Base-by-base conservation (phyloP, 495 filamentous ascomycete genomes). In the Daldinia loculata region DNA sequence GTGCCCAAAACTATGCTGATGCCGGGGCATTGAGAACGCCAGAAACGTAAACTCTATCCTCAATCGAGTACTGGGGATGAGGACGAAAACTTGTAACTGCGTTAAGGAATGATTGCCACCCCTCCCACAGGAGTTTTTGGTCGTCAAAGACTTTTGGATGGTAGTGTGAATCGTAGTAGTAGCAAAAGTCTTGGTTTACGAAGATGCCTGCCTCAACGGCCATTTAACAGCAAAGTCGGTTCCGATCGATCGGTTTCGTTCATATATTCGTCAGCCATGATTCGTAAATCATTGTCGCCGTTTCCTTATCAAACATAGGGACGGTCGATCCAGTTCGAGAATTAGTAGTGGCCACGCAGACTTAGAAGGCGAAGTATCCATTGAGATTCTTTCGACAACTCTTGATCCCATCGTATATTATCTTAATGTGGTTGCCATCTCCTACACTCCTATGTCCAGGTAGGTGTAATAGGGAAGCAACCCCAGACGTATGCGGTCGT, bases 261-360 rank as follows among this genome's bases (percentile, higher is more conserved):
- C 70, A 56, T 73, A 62, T 66, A 66, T 56, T 73, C 70, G 62
- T 73, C 66, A 73, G 41, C 61, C 70, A 66, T 73, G 70, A 69
- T 69, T 73, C 70, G 70, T 73, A 62, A 66, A 69, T 73, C 65
- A 63, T 73, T 45, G 19, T 58, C 29, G 58, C 51, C 65, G n/a
- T 59, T 36, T 50, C 62, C 51, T 34, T 48, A 34, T 59, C 56
- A 62, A 62, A 26, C 48, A 11, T 62, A 53, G 50, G 70, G 48
- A 61, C 61, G 38, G 38, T 43, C 39, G 56, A 66, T 63, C 56
- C 51, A 45, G 30, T 45, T 52, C n/a, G 24, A 53, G 50, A 64
- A 62, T 41, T 52, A 52, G 36, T 61, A 11, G 34, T 61, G 56
- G 36, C 48, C 45, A n/a, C 43, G 45, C 29, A 48, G 56, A 60